Evolutionary conservation across 768 basidiomycete species (phyloP), one percentile per base, ranked within the genome.

Genomic region (Calocybe indica): DNA sequence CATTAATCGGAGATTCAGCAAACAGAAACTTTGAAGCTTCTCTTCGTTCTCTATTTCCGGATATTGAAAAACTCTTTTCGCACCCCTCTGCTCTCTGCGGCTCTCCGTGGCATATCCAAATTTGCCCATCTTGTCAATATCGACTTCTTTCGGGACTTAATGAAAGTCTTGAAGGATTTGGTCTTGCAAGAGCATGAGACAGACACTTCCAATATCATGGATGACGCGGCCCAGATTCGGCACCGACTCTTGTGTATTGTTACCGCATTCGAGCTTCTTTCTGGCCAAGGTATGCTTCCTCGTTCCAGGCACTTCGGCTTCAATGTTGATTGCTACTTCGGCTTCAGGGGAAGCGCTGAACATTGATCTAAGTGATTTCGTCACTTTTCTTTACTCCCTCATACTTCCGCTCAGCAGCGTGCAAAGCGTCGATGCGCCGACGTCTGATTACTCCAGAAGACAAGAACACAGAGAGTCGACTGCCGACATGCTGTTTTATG

Each of bases 81-180:
- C 31, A 88, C 88, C 1, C 79, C 83, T 12, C 75, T 98, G 7
- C 75, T 98, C 10, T 84, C 92, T 14, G 79, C 88, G 31, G 94
- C 93, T 37, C 74, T 99, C 53, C 84, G 87, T 58, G 96, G 96
- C 52, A 88, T 98, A 57, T 83, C 93, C 2, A 85, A 82, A 68
- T 98, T 91, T 60, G 87, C 95, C 1, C 96, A 98, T 62, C 80
- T 97, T 49, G 92, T 99, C 64, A 99, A 96, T 66, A 80, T 98
- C 56, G 94, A 99, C 64, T 98, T 99, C 70, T 99, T 98, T 80
- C 85, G 86, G 59, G 96, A 99, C 68, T 74, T 99, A 40, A 78
- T 99, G 72, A 74, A 80, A 46, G 90, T 93, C 5, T 73, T 99
- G 32, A 88, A 88, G 67, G 76, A 75, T 49, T 77, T 94, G 49